Evolutionary conservation across 2,329 filamentous ascomycete species (phyloP), one percentile per base, ranked within the genome.

Genomic region (Stachybotrys elegans): DNA sequence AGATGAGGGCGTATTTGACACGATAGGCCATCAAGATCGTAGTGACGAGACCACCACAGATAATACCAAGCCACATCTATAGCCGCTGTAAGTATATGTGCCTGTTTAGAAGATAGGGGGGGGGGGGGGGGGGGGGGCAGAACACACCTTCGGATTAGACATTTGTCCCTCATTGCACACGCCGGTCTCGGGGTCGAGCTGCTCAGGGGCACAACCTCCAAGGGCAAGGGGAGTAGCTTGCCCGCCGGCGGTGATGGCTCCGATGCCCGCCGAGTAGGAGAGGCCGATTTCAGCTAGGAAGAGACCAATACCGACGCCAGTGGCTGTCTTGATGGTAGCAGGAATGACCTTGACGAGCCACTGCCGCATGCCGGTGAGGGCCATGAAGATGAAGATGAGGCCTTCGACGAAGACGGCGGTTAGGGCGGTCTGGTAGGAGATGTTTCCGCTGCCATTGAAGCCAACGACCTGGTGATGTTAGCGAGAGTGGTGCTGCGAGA

Each of bases 61-160:
- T 83, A 51, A 95, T 84, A 11, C 87, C 90, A 43, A 94, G 79
- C 90, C 90, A 95, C 75, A 94, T 70, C 79, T 83, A 31, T 3
- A 20, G 14, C 16, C 16, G 9, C 2, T 14, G 16, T 12, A 4
- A 3, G 40, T 12, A n/a, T 22, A 3, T 25, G 11, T 12, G 22
- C 12, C 19, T 19, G 20, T 21, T 2, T 9, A 27, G 17, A 13
- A 29, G 5, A 14, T 20, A 25, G 14, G n/a, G 21, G 27, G 4
- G 2, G n/a, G 3, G 22, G 14, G 3, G 3, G 4, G 3, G 17
- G 11, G 17, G 4, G 2, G 2, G 29, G 12, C 5, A 43, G 8
- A 12, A 56, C 66, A 53, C 60, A 78, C 83, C 40, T 86, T 86
- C 8, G 88, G 84, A 55, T 79, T 93, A 5, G 82, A 76, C 86